Conservation (phyloP, 495 filamentous ascomycete genomes). For the Aspergillus funiculosus region DNA sequence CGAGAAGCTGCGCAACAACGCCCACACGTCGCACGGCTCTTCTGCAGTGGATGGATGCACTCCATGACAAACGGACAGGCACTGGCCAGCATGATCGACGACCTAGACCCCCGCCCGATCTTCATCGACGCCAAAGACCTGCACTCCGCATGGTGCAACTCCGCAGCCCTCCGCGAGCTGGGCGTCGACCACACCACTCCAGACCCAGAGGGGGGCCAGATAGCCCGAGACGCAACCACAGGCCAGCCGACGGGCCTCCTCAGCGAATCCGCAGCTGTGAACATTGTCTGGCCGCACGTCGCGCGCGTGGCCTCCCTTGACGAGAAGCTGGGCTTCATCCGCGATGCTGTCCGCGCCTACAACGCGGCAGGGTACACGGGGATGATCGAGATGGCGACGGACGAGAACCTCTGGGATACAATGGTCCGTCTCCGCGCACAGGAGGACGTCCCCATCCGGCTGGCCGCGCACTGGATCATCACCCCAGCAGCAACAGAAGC, state of each 20-base stretch:
- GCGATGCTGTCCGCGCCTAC: constrained; percentile 44
- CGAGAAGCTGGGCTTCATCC: constrained; percentile 35
- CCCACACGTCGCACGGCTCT: constrained; percentile 44
- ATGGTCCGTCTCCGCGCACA: constrained; percentile 34
- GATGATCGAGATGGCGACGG: constrained; percentile 59
- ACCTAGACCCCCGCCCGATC: constrained; percentile 47
- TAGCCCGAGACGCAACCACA: constrained; percentile 39
- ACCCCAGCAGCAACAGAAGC: constrained; percentile 38
- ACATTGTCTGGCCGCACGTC: constrained; percentile 56
- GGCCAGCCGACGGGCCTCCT: constrained; percentile 50
- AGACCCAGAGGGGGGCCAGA: constrained; percentile 51
- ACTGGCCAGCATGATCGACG: constrained; percentile 47
- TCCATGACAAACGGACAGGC: constrained; percentile 48
- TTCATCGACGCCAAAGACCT: constrained; percentile 58
- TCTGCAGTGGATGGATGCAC: constrained; percentile 58
- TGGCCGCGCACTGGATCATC: constrained; percentile 59
- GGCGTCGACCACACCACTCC: constrained; percentile 35
- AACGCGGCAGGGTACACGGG: constrained; percentile 53
- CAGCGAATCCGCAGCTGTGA: constrained; percentile 51
- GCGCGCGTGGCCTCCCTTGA: constrained; percentile 44
- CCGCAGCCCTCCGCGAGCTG: constrained; percentile 47
- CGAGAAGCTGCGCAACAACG: constrained; percentile 38
- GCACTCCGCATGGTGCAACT: constrained; percentile 59
- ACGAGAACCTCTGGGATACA: constrained; percentile 51
- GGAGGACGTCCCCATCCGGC: constrained; percentile 39